These are phyloP conservation scores for Acanthamoeba castellanii DNA, from an alignment of 208 protist genomes.

Conservation along the genomic window DNA sequence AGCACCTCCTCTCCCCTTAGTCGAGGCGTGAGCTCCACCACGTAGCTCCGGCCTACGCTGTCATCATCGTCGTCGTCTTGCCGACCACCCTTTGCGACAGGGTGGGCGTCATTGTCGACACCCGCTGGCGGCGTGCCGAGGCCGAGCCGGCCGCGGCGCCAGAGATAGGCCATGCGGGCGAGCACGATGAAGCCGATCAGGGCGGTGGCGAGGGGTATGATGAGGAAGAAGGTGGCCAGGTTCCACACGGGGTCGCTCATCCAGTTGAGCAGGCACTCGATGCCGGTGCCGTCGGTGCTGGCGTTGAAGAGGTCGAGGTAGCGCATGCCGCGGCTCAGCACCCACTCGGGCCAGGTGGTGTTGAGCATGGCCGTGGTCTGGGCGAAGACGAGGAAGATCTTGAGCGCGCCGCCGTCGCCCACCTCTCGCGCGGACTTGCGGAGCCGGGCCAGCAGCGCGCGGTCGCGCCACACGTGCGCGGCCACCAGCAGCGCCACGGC, in stretches of 20 bases:
- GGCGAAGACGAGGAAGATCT: neutral
- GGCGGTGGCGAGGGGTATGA: neutral
- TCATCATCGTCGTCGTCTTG: neutral
- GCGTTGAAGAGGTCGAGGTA: neutral
- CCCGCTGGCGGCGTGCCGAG: too few relatives aligned
- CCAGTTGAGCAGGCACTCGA: neutral
- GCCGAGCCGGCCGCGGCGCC: neutral
- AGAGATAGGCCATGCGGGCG: neutral
- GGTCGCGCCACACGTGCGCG: neutral
- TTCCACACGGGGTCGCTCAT: neutral
- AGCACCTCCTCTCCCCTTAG: too few relatives aligned
- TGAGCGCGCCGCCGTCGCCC: neutral
- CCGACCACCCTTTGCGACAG: neutral
- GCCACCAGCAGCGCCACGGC: neutral
- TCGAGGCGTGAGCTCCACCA: neutral
- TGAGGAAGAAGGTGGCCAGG: neutral
- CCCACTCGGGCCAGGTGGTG: neutral
- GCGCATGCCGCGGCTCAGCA: neutral
- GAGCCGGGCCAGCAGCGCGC: neutral
- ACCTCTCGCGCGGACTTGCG: neutral
- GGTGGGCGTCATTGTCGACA: neutral
- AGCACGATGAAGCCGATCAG: neutral
- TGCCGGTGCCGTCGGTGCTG: neutral
- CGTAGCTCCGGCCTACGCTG: neutral
- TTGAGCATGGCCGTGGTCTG: conserved; percentile 11